Conservation (phyloP, 352 stramenopile genomes). For the Pythium monospermum region DNA sequence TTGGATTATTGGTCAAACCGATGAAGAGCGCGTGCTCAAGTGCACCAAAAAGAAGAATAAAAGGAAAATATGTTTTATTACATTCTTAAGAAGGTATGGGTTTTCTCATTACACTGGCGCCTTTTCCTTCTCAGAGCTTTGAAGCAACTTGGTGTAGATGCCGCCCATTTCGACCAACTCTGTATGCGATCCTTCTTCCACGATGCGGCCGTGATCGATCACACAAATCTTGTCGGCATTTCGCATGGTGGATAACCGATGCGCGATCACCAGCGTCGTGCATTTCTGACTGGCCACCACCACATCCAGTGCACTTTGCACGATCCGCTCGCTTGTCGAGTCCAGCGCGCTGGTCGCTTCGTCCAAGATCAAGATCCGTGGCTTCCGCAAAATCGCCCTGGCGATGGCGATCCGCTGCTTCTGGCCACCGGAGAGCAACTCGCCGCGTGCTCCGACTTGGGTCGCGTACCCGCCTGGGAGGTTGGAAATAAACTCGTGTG, state of each 20-base stretch:
- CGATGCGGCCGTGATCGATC: conserved; percentile 23
- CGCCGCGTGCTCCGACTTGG: conserved; percentile 22
- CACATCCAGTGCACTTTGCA: conserved; percentile 32
- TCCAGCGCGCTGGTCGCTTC: conserved; percentile 40
- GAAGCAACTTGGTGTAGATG: conserved; percentile 3
- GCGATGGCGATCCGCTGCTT: conserved; percentile 28
- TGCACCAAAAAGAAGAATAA: no score
- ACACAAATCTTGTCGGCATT: conserved; percentile 38
- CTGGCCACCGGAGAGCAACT: conserved; percentile 25
- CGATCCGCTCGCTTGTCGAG: conserved; percentile 34
- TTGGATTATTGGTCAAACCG: no score
- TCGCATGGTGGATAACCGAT: conserved; percentile 41
- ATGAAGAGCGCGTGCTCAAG: no score
- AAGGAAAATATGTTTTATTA: no score
- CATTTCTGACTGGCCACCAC: conserved; percentile 31
- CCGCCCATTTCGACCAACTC: conserved; percentile 38
- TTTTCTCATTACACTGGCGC: no score
- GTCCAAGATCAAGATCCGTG: conserved; percentile 35
- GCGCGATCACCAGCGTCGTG: conserved; percentile 43
- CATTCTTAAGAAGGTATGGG: no score
- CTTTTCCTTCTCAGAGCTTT: no score
- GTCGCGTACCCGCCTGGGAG: conserved; percentile 16
- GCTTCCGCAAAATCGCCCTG: conserved; percentile 38
- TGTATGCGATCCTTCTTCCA: conserved; percentile 28
- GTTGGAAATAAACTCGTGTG: conserved; percentile 26